Conservation (phyloP, 2,329 filamentous ascomycete genomes). For the Cercospora berteroae region DNA sequence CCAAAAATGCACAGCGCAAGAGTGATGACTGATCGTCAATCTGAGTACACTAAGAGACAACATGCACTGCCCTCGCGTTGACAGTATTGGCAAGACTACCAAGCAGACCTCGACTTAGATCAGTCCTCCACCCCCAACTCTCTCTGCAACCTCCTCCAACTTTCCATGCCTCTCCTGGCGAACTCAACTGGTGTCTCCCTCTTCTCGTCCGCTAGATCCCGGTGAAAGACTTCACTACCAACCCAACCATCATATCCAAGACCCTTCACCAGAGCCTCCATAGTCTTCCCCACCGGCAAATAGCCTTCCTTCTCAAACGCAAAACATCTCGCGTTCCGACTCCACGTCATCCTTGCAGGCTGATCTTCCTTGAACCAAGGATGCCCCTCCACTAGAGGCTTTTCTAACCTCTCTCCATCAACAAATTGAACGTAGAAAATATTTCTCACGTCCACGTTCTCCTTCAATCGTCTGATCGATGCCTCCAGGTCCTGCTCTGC, state of each 20-base stretch:
- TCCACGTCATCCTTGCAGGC: slow-evolving; percentile 71
- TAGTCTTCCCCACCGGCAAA: slow-evolving; percentile 62
- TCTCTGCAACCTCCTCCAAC: slow-evolving; percentile 12
- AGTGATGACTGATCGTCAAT: neutral
- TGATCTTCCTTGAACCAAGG: slow-evolving; percentile 58
- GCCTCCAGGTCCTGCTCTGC: slow-evolving; percentile 55
- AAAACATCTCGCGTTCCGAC: slow-evolving; percentile 70
- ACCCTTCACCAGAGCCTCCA: slow-evolving; percentile 59
- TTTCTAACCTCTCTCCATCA: slow-evolving; percentile 63
- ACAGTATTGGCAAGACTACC: too few relatives aligned
- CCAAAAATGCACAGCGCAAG: neutral
- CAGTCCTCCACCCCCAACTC: slow-evolving; percentile 4
- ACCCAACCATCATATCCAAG: slow-evolving; percentile 67
- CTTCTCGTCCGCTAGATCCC: slow-evolving; percentile 38
- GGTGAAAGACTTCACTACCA: slow-evolving; percentile 64
- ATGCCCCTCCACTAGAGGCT: slow-evolving; percentile 58
- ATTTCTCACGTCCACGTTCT: slow-evolving; percentile 58
- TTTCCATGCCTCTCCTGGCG: slow-evolving; percentile 9
- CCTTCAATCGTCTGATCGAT: slow-evolving; percentile 56
- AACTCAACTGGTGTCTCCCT: neutral
- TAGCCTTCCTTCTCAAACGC: slow-evolving; percentile 61
- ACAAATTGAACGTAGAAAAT: slow-evolving; percentile 75
- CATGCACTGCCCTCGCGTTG: neutral
- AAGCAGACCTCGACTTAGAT: neutral
- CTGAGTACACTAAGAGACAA: neutral